Conservation (phyloP, 2,329 filamentous ascomycete species). For the Torrubiella hemipterigena region DNA sequence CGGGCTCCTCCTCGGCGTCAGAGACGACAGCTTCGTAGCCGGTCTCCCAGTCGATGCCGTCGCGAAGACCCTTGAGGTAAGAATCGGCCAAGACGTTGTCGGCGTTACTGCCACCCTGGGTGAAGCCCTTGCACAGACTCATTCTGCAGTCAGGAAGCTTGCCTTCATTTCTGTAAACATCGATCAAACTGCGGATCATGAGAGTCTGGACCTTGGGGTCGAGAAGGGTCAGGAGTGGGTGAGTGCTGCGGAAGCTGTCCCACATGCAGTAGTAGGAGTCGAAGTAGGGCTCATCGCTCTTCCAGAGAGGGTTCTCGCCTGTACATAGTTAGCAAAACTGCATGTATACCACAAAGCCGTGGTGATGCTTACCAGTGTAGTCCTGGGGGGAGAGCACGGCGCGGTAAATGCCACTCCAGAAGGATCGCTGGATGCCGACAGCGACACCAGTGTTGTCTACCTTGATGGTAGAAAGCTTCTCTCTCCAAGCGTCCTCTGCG, state of each 20-base stretch:
- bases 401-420: slow-evolving; percentile 62
- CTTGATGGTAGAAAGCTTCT: slow-evolving; percentile 47
- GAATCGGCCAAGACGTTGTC: slow-evolving; percentile 61
- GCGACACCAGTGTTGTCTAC: slow-evolving; percentile 43
- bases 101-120: slow-evolving; percentile 66
- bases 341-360: slow-evolving; percentile 21
- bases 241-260: slow-evolving; percentile 62
- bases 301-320: slow-evolving; percentile 63
- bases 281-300: slow-evolving; percentile 60
- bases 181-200: slow-evolving; percentile 61
- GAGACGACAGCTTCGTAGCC: slow-evolving; percentile 63
- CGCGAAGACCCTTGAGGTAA: slow-evolving; percentile 55
- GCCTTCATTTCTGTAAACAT: slow-evolving; percentile 57
- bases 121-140: slow-evolving; percentile 64
- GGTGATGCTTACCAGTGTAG: slow-evolving; percentile 37
- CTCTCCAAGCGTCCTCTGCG: slow-evolving; percentile 49
- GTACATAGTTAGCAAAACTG: slow-evolving; percentile 57
- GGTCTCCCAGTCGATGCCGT: slow-evolving; percentile 54
- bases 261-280: slow-evolving; percentile 60
- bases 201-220: slow-evolving; percentile 55
- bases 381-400: slow-evolving; percentile 61
- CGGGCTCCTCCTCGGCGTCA: slow-evolving; percentile 52
- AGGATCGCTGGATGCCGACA: slow-evolving; percentile 46
- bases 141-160: slow-evolving; percentile 68
- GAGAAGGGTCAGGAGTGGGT: slow-evolving; percentile 58